Evolutionary conservation across 2,329 filamentous ascomycete species (phyloP).

Genomic region (Ophiostoma populinum): DNA sequence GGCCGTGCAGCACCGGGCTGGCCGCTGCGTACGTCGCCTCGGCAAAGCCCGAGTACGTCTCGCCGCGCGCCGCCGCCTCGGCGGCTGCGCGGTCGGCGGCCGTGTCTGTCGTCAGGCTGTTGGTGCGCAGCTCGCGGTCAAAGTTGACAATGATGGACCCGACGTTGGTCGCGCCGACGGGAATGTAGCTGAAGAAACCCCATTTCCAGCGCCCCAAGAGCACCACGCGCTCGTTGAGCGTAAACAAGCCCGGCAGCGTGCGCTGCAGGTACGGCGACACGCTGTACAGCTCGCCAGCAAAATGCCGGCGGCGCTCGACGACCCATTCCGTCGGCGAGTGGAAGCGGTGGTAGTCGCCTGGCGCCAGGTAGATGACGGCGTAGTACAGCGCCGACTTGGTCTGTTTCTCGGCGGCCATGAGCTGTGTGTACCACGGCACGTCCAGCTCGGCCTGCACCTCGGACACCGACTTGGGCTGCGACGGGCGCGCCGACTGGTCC

Average conservation of each 20-base stretch:
- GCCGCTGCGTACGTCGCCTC: constrained; percentile 78
- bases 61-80: constrained; percentile 55
- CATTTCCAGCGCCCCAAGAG: constrained; percentile 87
- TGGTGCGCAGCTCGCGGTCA: constrained; percentile 82
- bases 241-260: constrained; percentile 85
- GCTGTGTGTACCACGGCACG: constrained; percentile 55
- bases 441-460: constrained; percentile 76
- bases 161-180: constrained; percentile 93
- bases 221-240: constrained; percentile 88
- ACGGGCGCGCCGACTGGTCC: constrained; percentile 57
- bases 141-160: constrained; percentile 96
- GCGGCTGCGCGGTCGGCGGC: constrained; percentile 75
- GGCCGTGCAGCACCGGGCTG: constrained; percentile 60
- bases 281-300: constrained; percentile 87
- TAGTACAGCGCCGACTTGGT: constrained; percentile 59
- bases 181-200: constrained; percentile 93
- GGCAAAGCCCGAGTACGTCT: constrained; percentile 76
- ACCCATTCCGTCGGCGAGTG: constrained; percentile 94
- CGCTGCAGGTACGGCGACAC: constrained; percentile 91
- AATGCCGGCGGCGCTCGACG: constrained; percentile 85
- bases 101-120: constrained; percentile 82
- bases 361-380: constrained; percentile 85
- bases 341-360: constrained; percentile 96
- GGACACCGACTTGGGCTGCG: constrained; percentile 50
- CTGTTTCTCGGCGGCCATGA: constrained; percentile 42